Conservation (phyloP, 2,329 filamentous ascomycete genomes). For the Blumeriella jaapii region DNA sequence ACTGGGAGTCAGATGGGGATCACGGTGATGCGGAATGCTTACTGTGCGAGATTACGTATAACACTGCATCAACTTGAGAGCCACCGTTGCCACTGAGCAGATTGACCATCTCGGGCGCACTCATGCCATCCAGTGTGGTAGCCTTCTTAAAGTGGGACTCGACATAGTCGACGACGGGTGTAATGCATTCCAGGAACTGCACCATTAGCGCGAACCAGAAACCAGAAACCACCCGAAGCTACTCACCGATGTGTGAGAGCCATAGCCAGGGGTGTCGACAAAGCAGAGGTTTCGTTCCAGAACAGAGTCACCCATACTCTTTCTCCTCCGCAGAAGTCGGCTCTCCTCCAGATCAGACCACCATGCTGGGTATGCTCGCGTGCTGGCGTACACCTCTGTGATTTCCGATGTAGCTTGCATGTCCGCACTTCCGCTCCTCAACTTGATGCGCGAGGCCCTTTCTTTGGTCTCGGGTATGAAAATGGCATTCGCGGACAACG, state of each 20-base stretch:
- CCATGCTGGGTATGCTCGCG: constrained; percentile 79
- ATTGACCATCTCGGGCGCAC: constrained; percentile 62
- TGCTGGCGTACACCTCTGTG: constrained; percentile 66
- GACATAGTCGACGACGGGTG: constrained; percentile 57
- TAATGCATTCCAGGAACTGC: constrained; percentile 44
- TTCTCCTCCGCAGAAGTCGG: constrained; percentile 46
- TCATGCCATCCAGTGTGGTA: constrained; percentile 47
- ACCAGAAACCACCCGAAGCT: constrained; percentile 11
- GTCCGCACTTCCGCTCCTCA: constrained; percentile 17
- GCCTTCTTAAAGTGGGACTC: constrained; percentile 56
- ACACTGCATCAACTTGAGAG: constrained; percentile 69
- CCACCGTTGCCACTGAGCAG: constrained; percentile 75
- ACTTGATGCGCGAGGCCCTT: constrained; percentile 21
- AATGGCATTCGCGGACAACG: constrained; percentile 28
- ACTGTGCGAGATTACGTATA: constrained; percentile 73
- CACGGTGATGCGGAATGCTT: constrained; percentile 24
- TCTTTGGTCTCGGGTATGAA: constrained; percentile 21
- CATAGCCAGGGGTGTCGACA: constrained; percentile 67
- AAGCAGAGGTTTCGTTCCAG: constrained; percentile 91
- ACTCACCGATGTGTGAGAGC: constrained; percentile 40
- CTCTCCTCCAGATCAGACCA: constrained; percentile 70
- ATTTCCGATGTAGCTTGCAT: constrained; percentile 32
- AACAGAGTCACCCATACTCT: constrained; percentile 63
- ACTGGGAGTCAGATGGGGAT: constrained; percentile 13
- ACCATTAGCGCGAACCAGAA: constrained; percentile 15